phyloP scores from a whole-genome alignment of 1,139 yeast genomes.

The Saccharomyces hybrid region DNA sequence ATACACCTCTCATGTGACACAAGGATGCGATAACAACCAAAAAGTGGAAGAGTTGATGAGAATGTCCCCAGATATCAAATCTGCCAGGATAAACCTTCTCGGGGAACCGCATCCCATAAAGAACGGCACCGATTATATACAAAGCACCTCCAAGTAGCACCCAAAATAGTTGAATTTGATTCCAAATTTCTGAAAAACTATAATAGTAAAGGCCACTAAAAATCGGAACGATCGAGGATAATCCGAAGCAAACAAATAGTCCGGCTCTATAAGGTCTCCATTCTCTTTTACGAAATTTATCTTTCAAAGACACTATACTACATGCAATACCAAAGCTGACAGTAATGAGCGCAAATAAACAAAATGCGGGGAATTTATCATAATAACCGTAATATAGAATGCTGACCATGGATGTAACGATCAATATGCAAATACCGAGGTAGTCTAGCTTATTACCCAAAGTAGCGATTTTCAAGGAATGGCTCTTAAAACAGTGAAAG shows the following conservation, averaged over 20 bases:
- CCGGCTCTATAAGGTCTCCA: constrained; percentile 74
- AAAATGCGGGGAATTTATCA: constrained; percentile 41
- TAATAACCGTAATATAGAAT: constrained; percentile 59
- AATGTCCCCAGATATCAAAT: constrained; percentile 70
- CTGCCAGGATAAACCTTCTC: constrained; percentile 62
- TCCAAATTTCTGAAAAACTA: constrained; percentile 41
- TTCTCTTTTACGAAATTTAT: constrained; percentile 55
- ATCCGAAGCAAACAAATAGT: constrained; percentile 74
- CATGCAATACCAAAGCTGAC: constrained; percentile 53
- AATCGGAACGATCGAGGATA: constrained; percentile 71
- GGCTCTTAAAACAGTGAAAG: constrained; percentile 73
- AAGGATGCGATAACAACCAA: constrained; percentile 75
- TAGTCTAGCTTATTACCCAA: constrained; percentile 80
- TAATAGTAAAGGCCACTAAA: constrained; percentile 40
- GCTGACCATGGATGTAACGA: constrained; percentile 68
- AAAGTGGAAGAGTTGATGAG: constrained; percentile 83
- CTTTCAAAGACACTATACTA: constrained; percentile 54
- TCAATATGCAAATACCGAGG: constrained; percentile 73
- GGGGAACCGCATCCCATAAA: constrained; percentile 75
- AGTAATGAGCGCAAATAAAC: constrained; percentile 44
- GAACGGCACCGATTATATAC: constrained; percentile 69
- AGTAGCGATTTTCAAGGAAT: constrained; percentile 52
- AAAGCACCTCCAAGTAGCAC: constrained; percentile 60
- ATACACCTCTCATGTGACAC: constrained; percentile 62
- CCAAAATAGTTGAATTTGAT: constrained; percentile 53